Conservation (phyloP, 768 basidiomycete genomes). For the Kwoniella dendrophila region DNA sequence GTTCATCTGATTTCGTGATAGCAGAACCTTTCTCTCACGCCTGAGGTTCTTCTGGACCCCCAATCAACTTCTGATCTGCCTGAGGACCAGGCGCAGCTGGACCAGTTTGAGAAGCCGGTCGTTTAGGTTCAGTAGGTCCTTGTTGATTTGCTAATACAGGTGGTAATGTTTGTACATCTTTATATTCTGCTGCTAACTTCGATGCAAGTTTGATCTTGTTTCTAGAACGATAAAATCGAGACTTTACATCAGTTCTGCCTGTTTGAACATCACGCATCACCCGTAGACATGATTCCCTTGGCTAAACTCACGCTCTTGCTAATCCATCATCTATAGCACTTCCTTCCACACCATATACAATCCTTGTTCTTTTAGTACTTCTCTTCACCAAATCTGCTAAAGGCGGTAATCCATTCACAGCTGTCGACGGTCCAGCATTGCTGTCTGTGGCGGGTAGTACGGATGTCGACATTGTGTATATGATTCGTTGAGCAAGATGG, state of each 20-base stretch:
- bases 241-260: too few species aligned
- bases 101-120: conserved; percentile 58
- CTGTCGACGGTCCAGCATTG: conserved; percentile 34
- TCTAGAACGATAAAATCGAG: conserved; percentile 23
- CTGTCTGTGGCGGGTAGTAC: conserved; percentile 23
- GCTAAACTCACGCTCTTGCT: conserved; percentile 48
- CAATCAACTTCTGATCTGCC: conserved; percentile 52
- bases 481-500: background rate
- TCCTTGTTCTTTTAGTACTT: conserved; percentile 53
- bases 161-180: conserved; percentile 80
- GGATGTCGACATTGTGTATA: conserved; percentile 16
- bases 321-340: conserved; percentile 47
- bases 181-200: conserved; percentile 88
- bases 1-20: background rate
- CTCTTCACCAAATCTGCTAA: conserved; percentile 50
- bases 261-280: too few species aligned
- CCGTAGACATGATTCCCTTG: too few species aligned
- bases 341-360: conserved; percentile 46
- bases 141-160: conserved; percentile 75
- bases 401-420: conserved; percentile 36
- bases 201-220: conserved; percentile 63
- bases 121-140: conserved; percentile 71
- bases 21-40: conserved; percentile 22
- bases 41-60: conserved; percentile 57
- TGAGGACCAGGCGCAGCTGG: conserved; percentile 29